phyloP scores from a whole-genome alignment of 495 filamentous ascomycete genomes.

The Tuber borchii region DNA sequence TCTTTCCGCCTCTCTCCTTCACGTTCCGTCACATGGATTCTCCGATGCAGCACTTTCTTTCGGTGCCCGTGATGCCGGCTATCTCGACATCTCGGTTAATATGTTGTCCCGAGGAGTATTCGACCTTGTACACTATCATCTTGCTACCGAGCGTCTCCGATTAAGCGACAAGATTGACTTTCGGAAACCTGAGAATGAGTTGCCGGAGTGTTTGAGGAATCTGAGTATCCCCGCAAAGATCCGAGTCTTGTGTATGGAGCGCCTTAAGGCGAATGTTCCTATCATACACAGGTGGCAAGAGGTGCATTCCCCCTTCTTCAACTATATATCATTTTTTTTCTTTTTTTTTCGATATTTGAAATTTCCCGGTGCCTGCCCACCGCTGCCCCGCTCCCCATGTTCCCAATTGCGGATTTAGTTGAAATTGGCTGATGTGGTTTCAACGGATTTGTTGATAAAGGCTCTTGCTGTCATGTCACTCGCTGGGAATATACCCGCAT shows the following conservation, averaged over 20 bases:
- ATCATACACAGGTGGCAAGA: slow-evolving; percentile 76
- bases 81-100: slow-evolving; percentile 77
- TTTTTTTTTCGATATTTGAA: background rate
- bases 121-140: slow-evolving; percentile 73
- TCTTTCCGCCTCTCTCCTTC: slow-evolving; percentile 68
- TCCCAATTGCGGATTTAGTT: background rate
- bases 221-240: slow-evolving; percentile 49
- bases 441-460: slow-evolving; percentile 45
- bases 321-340: background rate
- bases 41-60: slow-evolving; percentile 60
- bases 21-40: slow-evolving; percentile 81
- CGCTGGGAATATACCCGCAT: slow-evolving; percentile 64
- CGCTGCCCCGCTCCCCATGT: background rate
- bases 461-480: slow-evolving; percentile 85
- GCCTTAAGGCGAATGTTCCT: slow-evolving; percentile 63
- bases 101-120: slow-evolving; percentile 73
- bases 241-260: slow-evolving; percentile 59
- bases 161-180: slow-evolving; percentile 43
- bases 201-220: slow-evolving; percentile 44
- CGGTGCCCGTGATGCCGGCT: slow-evolving; percentile 74
- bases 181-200: slow-evolving; percentile 13
- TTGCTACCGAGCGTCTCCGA: slow-evolving; percentile 56
- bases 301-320: slow-evolving; percentile 49
- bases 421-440: slow-evolving; percentile 12
- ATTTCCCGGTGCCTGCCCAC: background rate